Base-by-base conservation (phyloP, 179 eudicot genomes). In the Nepenthes alata region DNA sequence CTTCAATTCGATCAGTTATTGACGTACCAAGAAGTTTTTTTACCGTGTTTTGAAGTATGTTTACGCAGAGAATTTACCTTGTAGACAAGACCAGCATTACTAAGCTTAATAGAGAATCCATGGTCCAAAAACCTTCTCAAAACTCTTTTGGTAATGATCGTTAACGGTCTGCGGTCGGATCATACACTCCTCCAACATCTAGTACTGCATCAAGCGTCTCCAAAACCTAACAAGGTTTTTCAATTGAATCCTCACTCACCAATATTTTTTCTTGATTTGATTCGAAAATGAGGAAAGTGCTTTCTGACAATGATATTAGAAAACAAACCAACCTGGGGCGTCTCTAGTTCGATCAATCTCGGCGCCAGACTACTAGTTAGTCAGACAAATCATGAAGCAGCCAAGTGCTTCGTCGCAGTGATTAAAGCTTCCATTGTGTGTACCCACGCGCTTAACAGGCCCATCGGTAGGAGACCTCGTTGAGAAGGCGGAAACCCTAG, bases 351-450 rank as follows among this genome's bases (percentile, higher is more conserved):
- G 86, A 56, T 89, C 76, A 68, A 93, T 72, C 14, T 64, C 74
- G 35, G 97, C 87, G 49, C 67, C 77, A 59, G 75, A 64, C 76
- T 77, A 93, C 68, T 80, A 81, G 37, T 66, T 38, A 50, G 97
- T 86, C 64, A 76, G 87, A 47, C 95, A 86, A 74, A 93, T 86
- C 91, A 93, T 89, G 82, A 85, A 93, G 75, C 95, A 93, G 6
- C 87, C 98, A 2, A 93, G 84, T 52, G 98, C 97, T 69, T 93
- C 98, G 68, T 93, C 98, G 69, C 97, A 86, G 71, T 93, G 98
- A 25, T 25, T 25, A 72, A 93, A 93, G 80, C 88, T 89, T 2
- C 98, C 98, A n/a, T 85, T 83, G 86, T 93, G 98, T 38, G 97
- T 89, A 34, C 95, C 97, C 35, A 89, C 78, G 5, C 85, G 83